These are phyloP conservation scores for Leccinum fallax DNA, from an alignment of 1,284 basidiomycete genomes.

Conservation along the genomic window DNA sequence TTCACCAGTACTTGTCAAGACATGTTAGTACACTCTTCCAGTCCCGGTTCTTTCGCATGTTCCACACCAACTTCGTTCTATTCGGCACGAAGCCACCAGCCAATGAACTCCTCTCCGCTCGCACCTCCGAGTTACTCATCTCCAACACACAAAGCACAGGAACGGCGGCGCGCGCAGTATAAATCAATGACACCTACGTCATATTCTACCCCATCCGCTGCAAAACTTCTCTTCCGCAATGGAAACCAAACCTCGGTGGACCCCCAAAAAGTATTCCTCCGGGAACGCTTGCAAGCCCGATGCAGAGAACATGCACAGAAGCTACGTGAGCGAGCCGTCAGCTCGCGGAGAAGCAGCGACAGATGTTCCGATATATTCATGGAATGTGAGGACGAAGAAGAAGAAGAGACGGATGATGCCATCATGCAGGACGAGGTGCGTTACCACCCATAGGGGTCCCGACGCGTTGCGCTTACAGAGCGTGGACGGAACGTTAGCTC, in stretches of 20 bases:
- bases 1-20: neutral
- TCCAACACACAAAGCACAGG: slow-evolving; percentile 42
- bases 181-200: slow-evolving; percentile 36
- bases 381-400: slow-evolving; percentile 56
- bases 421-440: slow-evolving; percentile 65
- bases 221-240: slow-evolving; percentile 21
- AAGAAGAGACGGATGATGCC: slow-evolving; percentile 46
- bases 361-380: slow-evolving; percentile 49
- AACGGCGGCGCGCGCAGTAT: slow-evolving; percentile 50
- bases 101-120: slow-evolving; percentile 52
- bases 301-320: slow-evolving; percentile 61
- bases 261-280: slow-evolving; percentile 51
- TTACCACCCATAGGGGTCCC: slow-evolving; percentile 1
- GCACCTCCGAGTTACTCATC: slow-evolving; percentile 40
- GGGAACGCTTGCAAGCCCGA: slow-evolving; percentile 60
- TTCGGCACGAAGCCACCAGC: slow-evolving; percentile 36
- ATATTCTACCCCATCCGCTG: slow-evolving; percentile 9
- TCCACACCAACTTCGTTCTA: slow-evolving; percentile 12
- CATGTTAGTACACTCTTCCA: neutral
- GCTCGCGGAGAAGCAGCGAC: slow-evolving; percentile 47
- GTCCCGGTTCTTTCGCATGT: neutral
- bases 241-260: slow-evolving; percentile 32
- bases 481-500: slow-evolving; percentile 43
- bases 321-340: slow-evolving; percentile 53
- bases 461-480: slow-evolving; percentile 8